Evolutionary conservation across 768 basidiomycete species (phyloP).

Genomic region (Trametes maxima): DNA sequence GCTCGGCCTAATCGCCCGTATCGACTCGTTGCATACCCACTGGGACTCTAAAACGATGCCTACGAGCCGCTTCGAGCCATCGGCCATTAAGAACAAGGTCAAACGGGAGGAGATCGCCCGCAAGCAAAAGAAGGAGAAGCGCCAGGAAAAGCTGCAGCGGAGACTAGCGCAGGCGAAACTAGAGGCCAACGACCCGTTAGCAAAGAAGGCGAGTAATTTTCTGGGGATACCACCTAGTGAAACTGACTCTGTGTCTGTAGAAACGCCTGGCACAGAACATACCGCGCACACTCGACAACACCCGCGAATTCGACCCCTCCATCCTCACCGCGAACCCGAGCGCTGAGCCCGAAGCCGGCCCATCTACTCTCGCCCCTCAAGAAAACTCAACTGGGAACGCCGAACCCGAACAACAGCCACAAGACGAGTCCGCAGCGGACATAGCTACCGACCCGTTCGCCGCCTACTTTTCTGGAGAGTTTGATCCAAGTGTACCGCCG

Average conservation of each 20-base stretch:
- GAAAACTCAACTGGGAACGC: conserved; percentile 30
- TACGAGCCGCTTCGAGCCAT: conserved; percentile 59
- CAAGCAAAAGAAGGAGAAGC: conserved; percentile 77
- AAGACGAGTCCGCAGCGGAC: conserved; percentile 65
- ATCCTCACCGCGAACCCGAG: conserved; percentile 57
- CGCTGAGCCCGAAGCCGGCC: conserved; percentile 16
- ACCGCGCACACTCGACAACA: conserved; percentile 92
- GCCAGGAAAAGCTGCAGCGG: conserved; percentile 77
- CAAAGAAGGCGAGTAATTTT: conserved; percentile 63
- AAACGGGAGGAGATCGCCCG: conserved; percentile 79
- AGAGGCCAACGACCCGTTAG: conserved; percentile 73
- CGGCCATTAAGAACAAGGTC: conserved; percentile 81
- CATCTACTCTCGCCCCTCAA: conserved; percentile 19
- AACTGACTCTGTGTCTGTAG: conserved; percentile 39
- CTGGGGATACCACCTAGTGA: neutral
- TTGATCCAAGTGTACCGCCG: conserved; percentile 73
- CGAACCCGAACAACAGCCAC: conserved; percentile 36
- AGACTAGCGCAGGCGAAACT: conserved; percentile 76
- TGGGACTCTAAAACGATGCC: conserved; percentile 43
- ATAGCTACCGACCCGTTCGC: conserved; percentile 78
- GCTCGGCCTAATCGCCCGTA: neutral
- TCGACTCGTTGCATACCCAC: neutral
- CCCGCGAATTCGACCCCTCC: conserved; percentile 80
- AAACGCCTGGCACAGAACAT: conserved; percentile 84
- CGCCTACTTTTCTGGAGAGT: conserved; percentile 68